Evolutionary conservation across 1,139 yeast genomes (phyloP), one percentile per base, ranked within the genome.

Genomic region (Yamadazyma friedrichii): DNA sequence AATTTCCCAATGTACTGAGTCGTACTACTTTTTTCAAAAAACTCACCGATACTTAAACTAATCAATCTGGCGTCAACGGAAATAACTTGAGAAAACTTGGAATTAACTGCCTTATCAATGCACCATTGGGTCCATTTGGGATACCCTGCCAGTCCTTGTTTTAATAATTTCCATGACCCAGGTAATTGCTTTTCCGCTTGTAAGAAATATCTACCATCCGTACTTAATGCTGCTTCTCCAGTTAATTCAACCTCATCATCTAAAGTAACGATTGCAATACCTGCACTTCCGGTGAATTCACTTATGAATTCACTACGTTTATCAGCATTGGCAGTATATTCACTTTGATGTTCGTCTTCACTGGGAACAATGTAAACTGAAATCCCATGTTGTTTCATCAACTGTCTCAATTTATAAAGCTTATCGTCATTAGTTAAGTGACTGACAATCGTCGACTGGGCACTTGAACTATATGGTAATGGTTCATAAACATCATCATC

Each of bases 341-440:
- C 83, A 11, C 78, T 70, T 47, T 73, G 80, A 52, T 78, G 84
- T 45, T 77, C 81, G 52, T 78, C 84, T 50, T 76, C 82, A n/a
- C 79, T 72, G 2, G 84, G 82, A 6, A 78, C 62, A 26, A 78
- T 66, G 49, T 78, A 78, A 2, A 76, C 80, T 3, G 74, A 75
- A 16, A 78, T 62, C 1, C 67, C 62, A 47, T 67, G 52, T 9
- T 58, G 43, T 36, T 52, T 58, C 83, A 78, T 78, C 41, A 64
- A 55, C 26, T 52, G 42, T 32, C 82, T 59, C 35, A 78, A 53
- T 12, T 50, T 47, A 2, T 29, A 36, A 32, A 77, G 62, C 46
- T 58, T 67, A 13, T 61, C 63, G 2, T 39, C 50, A 3, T 52
- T 33, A 2, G 45, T 15, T 40, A 47, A 16, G 39, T 41, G n/a